Evolutionary conservation across 495 filamentous ascomycete genomes (phyloP).

Genomic region (Physcia stellaris): DNA sequence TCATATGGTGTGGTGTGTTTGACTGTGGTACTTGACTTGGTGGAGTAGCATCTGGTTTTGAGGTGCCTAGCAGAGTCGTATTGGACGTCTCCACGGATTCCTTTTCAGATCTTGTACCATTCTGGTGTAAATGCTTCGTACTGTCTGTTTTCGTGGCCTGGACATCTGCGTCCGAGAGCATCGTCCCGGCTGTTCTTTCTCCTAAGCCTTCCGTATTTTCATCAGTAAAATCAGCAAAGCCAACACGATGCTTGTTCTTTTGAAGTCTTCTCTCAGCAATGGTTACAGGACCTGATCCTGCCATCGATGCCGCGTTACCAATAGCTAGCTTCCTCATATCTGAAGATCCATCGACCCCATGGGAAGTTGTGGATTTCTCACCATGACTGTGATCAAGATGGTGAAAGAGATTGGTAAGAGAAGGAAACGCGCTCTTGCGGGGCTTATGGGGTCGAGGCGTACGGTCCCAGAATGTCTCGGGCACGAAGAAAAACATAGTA

Average conservation of each 20-base stretch:
- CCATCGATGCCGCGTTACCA: conserved; percentile 6
- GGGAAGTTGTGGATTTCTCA: conserved; percentile 1
- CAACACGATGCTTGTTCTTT: conserved; percentile 32
- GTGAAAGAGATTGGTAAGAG: conserved; percentile 12
- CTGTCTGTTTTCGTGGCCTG: too few relatives aligned
- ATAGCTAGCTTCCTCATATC: conserved; percentile 11
- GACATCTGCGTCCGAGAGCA: not conserved
- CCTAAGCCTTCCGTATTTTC: too few relatives aligned
- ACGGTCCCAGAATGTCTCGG: conserved; percentile 94
- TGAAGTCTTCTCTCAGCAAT: conserved; percentile 13
- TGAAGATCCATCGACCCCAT: conserved; percentile 7
- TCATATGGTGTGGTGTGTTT: not conserved
- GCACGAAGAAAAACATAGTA: conserved; percentile 79
- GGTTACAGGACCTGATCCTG: conserved; percentile 2
- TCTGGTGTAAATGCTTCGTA: too few relatives aligned
- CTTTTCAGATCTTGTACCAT: too few relatives aligned
- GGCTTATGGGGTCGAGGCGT: conserved; percentile 59
- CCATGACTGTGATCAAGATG: conserved; percentile 6
- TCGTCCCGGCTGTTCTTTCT: not conserved
- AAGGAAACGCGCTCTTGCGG: conserved; percentile 11
- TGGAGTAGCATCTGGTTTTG: too few relatives aligned
- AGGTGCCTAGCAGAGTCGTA: too few relatives aligned
- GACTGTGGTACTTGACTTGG: not conserved
- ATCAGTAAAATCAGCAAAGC: conserved; percentile 34
- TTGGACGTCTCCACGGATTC: too few relatives aligned